Evolutionary conservation across 495 filamentous ascomycete species (phyloP).

Genomic region (Neurospora sp.): DNA sequence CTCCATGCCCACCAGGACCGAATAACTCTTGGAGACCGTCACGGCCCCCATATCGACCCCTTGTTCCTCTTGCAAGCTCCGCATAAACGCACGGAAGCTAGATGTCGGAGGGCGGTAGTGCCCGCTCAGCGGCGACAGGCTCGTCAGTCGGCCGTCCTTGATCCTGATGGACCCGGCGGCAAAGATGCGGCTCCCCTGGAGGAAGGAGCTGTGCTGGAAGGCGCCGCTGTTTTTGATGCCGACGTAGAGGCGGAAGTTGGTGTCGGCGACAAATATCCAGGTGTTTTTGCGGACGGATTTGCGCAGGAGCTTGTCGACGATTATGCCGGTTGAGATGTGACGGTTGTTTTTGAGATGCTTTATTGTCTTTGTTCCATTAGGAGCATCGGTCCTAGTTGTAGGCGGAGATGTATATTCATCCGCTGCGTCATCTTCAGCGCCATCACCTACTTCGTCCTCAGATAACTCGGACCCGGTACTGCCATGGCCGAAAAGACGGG

Average conservation of each 20-base stretch:
- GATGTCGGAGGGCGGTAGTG: slow-evolving; percentile 76
- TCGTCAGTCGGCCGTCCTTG: slow-evolving; percentile 60
- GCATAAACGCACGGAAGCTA: slow-evolving; percentile 75
- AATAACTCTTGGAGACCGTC: slow-evolving; percentile 70
- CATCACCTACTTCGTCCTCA: slow-evolving; percentile 1
- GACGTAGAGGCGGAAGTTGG: slow-evolving; percentile 75
- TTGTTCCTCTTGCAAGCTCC: slow-evolving; percentile 50
- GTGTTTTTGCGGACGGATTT: slow-evolving; percentile 65
- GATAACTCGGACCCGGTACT: slow-evolving; percentile 11
- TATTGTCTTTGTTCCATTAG: neutral
- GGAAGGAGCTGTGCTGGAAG: slow-evolving; percentile 85
- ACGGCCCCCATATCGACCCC: slow-evolving; percentile 74
- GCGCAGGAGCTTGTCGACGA: slow-evolving; percentile 63
- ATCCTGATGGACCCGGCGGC: slow-evolving; percentile 83
- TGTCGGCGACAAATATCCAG: slow-evolving; percentile 90
- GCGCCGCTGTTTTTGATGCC: slow-evolving; percentile 83
- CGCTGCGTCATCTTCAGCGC: slow-evolving; percentile 25
- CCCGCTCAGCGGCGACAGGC: slow-evolving; percentile 52
- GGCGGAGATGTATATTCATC: neutral
- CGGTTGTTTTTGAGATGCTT: neutral
- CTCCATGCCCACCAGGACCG: slow-evolving; percentile 73
- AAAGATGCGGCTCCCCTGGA: slow-evolving; percentile 69
- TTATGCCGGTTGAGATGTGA: slow-evolving; percentile 46
- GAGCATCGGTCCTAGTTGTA: neutral
- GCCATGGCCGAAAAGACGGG: slow-evolving; percentile 12